Conservation (phyloP, 352 stramenopile species). For the Nothophytophthora sp. region DNA sequence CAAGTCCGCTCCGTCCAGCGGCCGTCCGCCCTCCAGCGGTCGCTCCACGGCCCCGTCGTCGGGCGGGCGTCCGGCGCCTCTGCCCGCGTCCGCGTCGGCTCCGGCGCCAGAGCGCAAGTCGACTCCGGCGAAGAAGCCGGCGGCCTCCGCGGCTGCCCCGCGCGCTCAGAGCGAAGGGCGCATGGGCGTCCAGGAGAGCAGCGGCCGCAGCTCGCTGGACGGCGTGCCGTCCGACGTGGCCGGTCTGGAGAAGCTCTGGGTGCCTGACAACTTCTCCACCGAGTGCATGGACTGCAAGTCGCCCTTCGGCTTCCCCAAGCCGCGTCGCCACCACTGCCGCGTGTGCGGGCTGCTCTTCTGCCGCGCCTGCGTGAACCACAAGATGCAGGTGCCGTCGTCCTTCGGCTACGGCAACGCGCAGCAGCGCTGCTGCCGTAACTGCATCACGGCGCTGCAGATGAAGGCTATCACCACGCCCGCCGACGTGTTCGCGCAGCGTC, state of each 20-base stretch:
- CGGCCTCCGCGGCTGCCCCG: conserved; percentile 2
- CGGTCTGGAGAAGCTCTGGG: conserved; percentile 84
- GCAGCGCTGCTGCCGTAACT: conserved; percentile 83
- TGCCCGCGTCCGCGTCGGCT: conserved; percentile 20
- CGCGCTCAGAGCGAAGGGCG: conserved; percentile 33
- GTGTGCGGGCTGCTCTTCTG: conserved; percentile 87
- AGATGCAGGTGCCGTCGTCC: conserved; percentile 76
- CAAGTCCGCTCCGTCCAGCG: conserved; percentile 17
- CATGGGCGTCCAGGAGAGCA: conserved; percentile 17
- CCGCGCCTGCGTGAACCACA: conserved; percentile 80
- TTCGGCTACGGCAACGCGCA: conserved; percentile 80
- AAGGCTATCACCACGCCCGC: conserved; percentile 86
- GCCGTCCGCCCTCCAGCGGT: conserved; percentile 30
- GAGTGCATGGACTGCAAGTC: conserved; percentile 90
- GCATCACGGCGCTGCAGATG: conserved; percentile 81
- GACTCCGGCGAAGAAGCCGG: conserved; percentile 4
- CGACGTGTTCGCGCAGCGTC: conserved; percentile 85
- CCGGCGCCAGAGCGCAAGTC: conserved; percentile 24
- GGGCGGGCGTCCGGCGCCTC: conserved; percentile 13
- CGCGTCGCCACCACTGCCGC: conserved; percentile 82
- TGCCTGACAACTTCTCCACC: conserved; percentile 85
- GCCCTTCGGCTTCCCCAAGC: conserved; percentile 81
- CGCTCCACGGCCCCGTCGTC: conserved; percentile 16
- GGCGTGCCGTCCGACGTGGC: conserved; percentile 55
- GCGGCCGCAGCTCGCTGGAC: conserved; percentile 55